Evolutionary conservation across 805 yeast species (phyloP).

Genomic region (Sugiyamaella valdiviana): DNA sequence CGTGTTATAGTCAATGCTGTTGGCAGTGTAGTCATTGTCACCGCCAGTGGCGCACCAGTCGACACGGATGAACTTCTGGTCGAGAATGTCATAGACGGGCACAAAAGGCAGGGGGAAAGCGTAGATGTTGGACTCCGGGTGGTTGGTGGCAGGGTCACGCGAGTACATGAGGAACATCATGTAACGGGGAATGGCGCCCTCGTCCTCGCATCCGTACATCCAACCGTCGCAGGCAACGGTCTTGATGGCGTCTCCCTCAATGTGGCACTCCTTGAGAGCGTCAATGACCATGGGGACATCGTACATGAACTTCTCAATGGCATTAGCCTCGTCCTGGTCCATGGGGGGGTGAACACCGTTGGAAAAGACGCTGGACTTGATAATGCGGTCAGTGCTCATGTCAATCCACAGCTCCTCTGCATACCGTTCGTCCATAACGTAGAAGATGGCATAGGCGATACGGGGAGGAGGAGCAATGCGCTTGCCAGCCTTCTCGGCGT

Average conservation of each 20-base stretch:
- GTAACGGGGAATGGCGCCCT: conserved; percentile 33
- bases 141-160: conserved; percentile 51
- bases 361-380: conserved; percentile 50
- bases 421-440: conserved; percentile 40
- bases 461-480: conserved; percentile 55
- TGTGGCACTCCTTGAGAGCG: conserved; percentile 59
- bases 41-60: conserved; percentile 70
- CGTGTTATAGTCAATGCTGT: conserved; percentile 30
- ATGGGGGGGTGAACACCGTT: conserved; percentile 66
- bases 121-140: conserved; percentile 34
- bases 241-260: conserved; percentile 20
- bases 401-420: conserved; percentile 71
- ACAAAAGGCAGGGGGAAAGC: conserved; percentile 70
- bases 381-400: conserved; percentile 54
- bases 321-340: conserved; percentile 57
- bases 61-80: conserved; percentile 59
- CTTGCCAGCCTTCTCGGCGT: conserved; percentile 52
- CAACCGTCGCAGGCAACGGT: conserved; percentile 65
- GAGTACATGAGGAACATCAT: conserved; percentile 73
- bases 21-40: conserved; percentile 56
- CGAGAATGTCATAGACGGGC: conserved; percentile 64
- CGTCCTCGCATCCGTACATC: conserved; percentile 79
- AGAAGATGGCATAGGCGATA: conserved; percentile 63
- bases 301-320: conserved; percentile 43
- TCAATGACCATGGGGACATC: conserved; percentile 53